phyloP scores from a whole-genome alignment of 495 filamentous ascomycete genomes.

The Neurospora sp. region DNA sequence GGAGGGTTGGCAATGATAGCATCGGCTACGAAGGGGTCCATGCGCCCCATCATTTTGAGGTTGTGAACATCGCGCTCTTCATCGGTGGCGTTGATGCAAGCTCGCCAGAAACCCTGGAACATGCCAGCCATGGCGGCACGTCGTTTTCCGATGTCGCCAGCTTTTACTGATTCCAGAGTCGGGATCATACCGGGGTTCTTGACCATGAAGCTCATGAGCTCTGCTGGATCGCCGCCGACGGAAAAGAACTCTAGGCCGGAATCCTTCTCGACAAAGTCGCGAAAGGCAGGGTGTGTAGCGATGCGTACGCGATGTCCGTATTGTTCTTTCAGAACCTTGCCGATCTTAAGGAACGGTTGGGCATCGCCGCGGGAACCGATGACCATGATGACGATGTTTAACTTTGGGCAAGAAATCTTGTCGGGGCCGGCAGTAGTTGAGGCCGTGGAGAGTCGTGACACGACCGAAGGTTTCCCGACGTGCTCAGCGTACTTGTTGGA shows the following conservation, averaged over 20 bases:
- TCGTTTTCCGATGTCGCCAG: slow-evolving; percentile 57
- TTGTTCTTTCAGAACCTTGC: slow-evolving; percentile 47
- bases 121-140: slow-evolving; percentile 59
- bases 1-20: slow-evolving; percentile 80
- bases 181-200: slow-evolving; percentile 77
- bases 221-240: slow-evolving; percentile 68
- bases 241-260: slow-evolving; percentile 64
- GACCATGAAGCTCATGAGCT: slow-evolving; percentile 82
- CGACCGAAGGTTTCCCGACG: slow-evolving; percentile 5
- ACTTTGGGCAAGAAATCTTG: slow-evolving; percentile 28
- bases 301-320: slow-evolving; percentile 69
- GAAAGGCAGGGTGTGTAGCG: slow-evolving; percentile 66
- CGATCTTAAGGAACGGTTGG: slow-evolving; percentile 64
- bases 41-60: slow-evolving; percentile 42
- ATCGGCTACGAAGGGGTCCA: slow-evolving; percentile 63
- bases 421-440: slow-evolving; percentile 6
- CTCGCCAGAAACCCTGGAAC: slow-evolving; percentile 69
- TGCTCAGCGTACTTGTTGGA: not conserved
- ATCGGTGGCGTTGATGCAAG: slow-evolving; percentile 57
- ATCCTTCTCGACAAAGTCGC: slow-evolving; percentile 56
- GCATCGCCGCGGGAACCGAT: slow-evolving; percentile 73
- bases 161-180: slow-evolving; percentile 52
- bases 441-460: slow-evolving; percentile 15
- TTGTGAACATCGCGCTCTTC: slow-evolving; percentile 44
- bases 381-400: slow-evolving; percentile 75